Conservation (phyloP, 163 green algal genomes). For the Scenedesmus sp. region DNA sequence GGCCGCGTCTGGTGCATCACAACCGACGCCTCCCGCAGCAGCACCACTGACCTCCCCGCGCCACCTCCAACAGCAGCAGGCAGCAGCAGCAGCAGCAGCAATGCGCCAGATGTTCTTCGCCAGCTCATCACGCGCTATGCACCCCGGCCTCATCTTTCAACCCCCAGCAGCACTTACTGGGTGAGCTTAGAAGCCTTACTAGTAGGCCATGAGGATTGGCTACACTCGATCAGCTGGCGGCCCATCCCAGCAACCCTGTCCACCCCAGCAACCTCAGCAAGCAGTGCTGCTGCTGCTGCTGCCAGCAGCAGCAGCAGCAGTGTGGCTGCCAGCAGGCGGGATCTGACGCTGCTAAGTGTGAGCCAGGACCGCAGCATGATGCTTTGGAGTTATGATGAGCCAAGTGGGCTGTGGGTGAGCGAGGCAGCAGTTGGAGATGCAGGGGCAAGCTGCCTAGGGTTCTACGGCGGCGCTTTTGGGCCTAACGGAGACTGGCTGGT, state of each 20-base stretch:
- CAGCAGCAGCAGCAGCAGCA: conserved; percentile 12
- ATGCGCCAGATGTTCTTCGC: conserved; percentile 32
- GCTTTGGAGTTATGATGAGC: conserved; percentile 87
- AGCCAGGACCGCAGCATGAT: conserved; percentile 98
- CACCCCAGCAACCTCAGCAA: not conserved
- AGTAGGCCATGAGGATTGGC: conserved; percentile 97
- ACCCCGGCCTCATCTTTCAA: conserved; percentile 63
- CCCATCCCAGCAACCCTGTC: conserved; percentile 36
- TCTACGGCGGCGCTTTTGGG: conserved; percentile 84
- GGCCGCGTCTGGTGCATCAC: conserved; percentile 65
- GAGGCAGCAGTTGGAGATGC: conserved; percentile 91
- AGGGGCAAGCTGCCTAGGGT: conserved; percentile 90
- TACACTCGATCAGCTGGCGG: conserved; percentile 88
- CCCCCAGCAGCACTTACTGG: conserved; percentile 37
- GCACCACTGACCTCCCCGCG: not conserved
- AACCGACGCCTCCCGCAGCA: conserved; percentile 23
- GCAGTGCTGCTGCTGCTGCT: not conserved
- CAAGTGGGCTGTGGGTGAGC: conserved; percentile 89
- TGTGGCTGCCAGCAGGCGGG: conserved; percentile 13
- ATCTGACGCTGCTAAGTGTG: conserved; percentile 84
- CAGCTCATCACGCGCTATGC: conserved; percentile 72
- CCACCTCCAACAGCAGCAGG: conserved; percentile 18
- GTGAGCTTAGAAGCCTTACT: conserved; percentile 86
- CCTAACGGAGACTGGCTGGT: conserved; percentile 75
- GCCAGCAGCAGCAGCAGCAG: conserved; percentile 42